Evolutionary conservation across 768 basidiomycete species (phyloP).

Genomic region (Suillus decipiens): DNA sequence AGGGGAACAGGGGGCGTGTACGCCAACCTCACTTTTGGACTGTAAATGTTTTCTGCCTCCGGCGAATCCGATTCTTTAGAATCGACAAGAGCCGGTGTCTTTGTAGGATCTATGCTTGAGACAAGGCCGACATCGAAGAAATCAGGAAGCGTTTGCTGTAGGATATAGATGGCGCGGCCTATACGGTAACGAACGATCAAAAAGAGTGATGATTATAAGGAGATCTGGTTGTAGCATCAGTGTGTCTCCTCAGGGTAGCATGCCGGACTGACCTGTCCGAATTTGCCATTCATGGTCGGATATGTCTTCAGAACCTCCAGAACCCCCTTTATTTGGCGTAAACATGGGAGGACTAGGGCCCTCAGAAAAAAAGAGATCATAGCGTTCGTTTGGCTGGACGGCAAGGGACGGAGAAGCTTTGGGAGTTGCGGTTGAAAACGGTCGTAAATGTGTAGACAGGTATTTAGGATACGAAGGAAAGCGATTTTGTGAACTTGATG

Average conservation of each 20-base stretch:
- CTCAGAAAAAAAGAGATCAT: conserved; percentile 11
- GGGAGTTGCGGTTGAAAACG: conserved; percentile 11
- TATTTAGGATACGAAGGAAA: neutral
- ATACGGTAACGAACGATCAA: neutral
- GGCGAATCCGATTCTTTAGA: conserved; percentile 18
- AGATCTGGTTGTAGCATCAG: conserved; percentile 32
- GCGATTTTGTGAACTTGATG: neutral
- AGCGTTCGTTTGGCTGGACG: conserved; percentile 4
- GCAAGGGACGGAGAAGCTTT: conserved; percentile 23
- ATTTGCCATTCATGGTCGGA: conserved; percentile 80
- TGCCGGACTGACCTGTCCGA: conserved; percentile 56
- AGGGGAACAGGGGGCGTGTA: conserved; percentile 71
- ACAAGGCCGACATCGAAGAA: conserved; percentile 73
- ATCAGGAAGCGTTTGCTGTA: conserved; percentile 68
- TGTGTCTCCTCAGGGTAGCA: conserved; percentile 19
- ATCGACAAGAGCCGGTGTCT: conserved; percentile 34
- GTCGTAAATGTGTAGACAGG: conserved; percentile 8
- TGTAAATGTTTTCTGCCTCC: conserved; percentile 55
- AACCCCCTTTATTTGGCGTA: conserved; percentile 20
- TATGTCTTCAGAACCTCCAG: conserved; percentile 29
- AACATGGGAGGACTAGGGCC: conserved; percentile 24
- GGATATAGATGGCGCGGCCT: conserved; percentile 73
- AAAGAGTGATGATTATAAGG: conserved; percentile 7
- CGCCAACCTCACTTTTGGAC: conserved; percentile 56
- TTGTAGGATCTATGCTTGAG: conserved; percentile 50